These are phyloP conservation scores for Fusarium bactridioides DNA, from an alignment of 2,329 filamentous ascomycete genomes.

Conservation along the genomic window DNA sequence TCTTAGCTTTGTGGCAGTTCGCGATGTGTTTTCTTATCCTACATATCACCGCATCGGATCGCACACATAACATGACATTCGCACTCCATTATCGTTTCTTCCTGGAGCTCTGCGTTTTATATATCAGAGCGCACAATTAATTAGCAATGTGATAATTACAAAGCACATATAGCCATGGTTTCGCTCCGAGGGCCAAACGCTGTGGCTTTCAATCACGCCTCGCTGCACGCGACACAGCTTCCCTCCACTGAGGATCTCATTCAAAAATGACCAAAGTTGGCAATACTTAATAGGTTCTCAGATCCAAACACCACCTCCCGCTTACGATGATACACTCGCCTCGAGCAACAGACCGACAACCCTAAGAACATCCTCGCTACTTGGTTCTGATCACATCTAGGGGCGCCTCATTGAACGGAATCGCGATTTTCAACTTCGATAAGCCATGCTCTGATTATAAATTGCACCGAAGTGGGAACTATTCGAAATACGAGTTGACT, in stretches of 20 bases:
- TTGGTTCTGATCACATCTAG: background rate
- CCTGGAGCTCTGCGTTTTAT: fast-evolving
- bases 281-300: background rate
- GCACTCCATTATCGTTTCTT: background rate
- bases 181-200: background rate
- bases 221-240: background rate
- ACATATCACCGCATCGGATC: background rate
- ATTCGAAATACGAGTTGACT: too few species aligned
- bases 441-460: too few species aligned
- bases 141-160: fast-evolving
- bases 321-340: too few species aligned
- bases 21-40: background rate
- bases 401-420: background rate
- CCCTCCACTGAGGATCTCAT: background rate
- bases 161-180: background rate
- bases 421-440: background rate
- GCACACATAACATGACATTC: background rate
- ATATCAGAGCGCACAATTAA: too few species aligned
- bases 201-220: background rate
- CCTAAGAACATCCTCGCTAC: background rate
- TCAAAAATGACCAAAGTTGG: background rate
- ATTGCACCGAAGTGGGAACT: too few species aligned
- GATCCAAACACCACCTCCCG: background rate
- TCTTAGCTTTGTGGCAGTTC: background rate
- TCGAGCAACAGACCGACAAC: background rate